phyloP scores from a whole-genome alignment of 164 flowering plant species.

The Piper longum region DNA sequence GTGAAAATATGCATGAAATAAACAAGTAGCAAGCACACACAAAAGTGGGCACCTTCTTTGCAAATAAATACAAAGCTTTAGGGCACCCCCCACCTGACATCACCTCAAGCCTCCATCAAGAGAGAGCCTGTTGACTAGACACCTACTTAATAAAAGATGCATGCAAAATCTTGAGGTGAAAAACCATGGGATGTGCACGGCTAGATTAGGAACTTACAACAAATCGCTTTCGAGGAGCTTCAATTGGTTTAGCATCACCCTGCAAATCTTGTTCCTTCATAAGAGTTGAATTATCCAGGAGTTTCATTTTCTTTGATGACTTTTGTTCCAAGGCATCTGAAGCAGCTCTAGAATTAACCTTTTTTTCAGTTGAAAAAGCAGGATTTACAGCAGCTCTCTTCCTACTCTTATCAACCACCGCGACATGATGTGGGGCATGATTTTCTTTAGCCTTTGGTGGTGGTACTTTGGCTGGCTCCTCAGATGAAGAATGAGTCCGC shows the following conservation, averaged over 20 bases:
- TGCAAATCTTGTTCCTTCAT: conserved; percentile 9
- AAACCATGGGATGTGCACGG: neutral
- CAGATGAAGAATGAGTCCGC: neutral
- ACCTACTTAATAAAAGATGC: neutral
- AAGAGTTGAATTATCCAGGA: conserved; percentile 16
- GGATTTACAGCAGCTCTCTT: conserved; percentile 2
- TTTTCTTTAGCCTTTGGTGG: neutral
- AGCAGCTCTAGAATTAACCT: neutral
- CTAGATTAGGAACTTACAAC: conserved; percentile 31
- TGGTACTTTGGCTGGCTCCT: neutral
- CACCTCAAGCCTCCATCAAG: neutral
- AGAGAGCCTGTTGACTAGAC: neutral
- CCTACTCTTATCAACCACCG: conserved; percentile 1
- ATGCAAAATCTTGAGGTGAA: neutral
- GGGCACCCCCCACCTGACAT: neutral
- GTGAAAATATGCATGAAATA: no score
- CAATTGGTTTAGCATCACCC: conserved; percentile 13
- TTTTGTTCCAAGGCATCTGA: conserved; percentile 10
- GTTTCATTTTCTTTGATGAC: conserved; percentile 31
- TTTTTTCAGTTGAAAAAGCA: conserved; percentile 1
- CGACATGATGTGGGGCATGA: neutral
- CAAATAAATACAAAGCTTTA: no score
- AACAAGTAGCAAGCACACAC: no score
- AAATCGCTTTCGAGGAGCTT: conserved; percentile 37
- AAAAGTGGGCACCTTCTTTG: no score